Evolutionary conservation across 2,329 filamentous ascomycete species (phyloP).

Genomic region (Pseudogymnoascus sp.): DNA sequence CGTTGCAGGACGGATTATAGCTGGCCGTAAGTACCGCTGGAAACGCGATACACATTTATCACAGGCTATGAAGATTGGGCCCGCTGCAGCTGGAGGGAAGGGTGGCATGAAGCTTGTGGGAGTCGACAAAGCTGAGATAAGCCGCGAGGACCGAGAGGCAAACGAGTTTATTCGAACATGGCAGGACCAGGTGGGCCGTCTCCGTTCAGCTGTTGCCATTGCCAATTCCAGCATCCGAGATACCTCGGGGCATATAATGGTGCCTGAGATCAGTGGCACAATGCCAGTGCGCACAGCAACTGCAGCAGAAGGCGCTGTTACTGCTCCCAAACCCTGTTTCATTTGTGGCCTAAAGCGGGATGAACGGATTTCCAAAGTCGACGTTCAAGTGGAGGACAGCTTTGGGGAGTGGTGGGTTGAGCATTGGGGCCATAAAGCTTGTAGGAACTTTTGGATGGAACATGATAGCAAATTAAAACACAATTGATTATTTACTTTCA

Average conservation of each 20-base stretch:
- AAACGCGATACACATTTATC: conserved; percentile 78
- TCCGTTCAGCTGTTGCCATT: conserved; percentile 65
- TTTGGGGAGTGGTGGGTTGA: conserved; percentile 98
- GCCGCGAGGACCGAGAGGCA: conserved; percentile 77
- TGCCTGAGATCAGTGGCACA: conserved; percentile 66
- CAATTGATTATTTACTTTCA: background rate
- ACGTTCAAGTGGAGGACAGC: conserved; percentile 70
- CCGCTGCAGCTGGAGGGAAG: conserved; percentile 62
- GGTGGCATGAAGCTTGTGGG: conserved; percentile 89
- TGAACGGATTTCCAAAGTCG: conserved; percentile 64
- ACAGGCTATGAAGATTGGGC: conserved; percentile 79
- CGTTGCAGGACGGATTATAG: conserved; percentile 72
- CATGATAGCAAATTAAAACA: conserved; percentile 64
- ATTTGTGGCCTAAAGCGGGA: conserved; percentile 84
- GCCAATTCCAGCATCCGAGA: conserved; percentile 41
- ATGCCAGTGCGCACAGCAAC: conserved; percentile 59
- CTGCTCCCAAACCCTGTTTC: conserved; percentile 67
- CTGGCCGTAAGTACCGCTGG: conserved; percentile 81
- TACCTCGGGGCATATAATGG: conserved; percentile 28
- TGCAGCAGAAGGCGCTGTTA: conserved; percentile 56
- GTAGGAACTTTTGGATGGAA: conserved; percentile 76
- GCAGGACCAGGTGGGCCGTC: conserved; percentile 65
- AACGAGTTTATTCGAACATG: conserved; percentile 68
- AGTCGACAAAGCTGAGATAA: conserved; percentile 73
- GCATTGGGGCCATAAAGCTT: conserved; percentile 73